Percentiles rank a stretch among this genome's conserved stretches.
These are phyloP conservation scores for Microsporum ferrugineum DNA, from an alignment of 2,329 filamentous ascomycete species.

Conservation along the genomic window DNA sequence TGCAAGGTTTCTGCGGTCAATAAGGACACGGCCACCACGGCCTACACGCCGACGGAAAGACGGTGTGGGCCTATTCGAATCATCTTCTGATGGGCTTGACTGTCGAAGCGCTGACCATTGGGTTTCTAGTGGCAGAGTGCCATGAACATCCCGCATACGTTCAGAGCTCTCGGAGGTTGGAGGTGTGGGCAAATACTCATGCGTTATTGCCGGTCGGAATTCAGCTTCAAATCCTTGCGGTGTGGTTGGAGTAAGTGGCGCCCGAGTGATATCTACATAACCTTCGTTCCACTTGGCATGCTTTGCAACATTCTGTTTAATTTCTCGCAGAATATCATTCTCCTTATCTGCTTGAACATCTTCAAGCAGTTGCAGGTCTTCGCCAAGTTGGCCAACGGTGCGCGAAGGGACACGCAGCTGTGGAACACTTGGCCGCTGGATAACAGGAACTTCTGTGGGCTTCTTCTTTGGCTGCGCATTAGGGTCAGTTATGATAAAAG, in stretches of 20 bases:
- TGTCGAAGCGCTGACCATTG: slow-evolving; percentile 26
- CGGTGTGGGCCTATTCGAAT: slow-evolving; percentile 38
- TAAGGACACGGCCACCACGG: slow-evolving; percentile 71
- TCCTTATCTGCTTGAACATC: slow-evolving; percentile 73
- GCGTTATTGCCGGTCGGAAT: slow-evolving; percentile 58
- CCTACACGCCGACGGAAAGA: slow-evolving; percentile 76
- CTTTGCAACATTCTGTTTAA: slow-evolving; percentile 76
- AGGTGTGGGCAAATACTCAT: slow-evolving; percentile 50
- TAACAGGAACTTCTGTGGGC: slow-evolving; percentile 47
- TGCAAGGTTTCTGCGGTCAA: slow-evolving; percentile 67
- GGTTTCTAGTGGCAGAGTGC: slow-evolving; percentile 29
- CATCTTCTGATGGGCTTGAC: slow-evolving; percentile 33
- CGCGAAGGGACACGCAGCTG: slow-evolving; percentile 60
- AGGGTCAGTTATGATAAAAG: slow-evolving; percentile 1
- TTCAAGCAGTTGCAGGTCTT: slow-evolving; percentile 64
- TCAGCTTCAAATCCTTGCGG: slow-evolving; percentile 51
- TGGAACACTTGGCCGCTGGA: slow-evolving; percentile 50
- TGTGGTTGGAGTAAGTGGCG: slow-evolving; percentile 67
- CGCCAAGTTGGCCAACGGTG: slow-evolving; percentile 61
- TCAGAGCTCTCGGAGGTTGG: slow-evolving; percentile 40
- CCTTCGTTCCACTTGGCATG: slow-evolving; percentile 86
- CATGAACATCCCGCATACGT: slow-evolving; percentile 29
- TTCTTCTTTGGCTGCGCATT: slow-evolving; percentile 60
- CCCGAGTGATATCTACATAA: slow-evolving; percentile 76
- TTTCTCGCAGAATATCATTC: slow-evolving; percentile 66